Base-by-base conservation (phyloP, 2,329 filamentous ascomycete species). In the Verticillium alfalfae region DNA sequence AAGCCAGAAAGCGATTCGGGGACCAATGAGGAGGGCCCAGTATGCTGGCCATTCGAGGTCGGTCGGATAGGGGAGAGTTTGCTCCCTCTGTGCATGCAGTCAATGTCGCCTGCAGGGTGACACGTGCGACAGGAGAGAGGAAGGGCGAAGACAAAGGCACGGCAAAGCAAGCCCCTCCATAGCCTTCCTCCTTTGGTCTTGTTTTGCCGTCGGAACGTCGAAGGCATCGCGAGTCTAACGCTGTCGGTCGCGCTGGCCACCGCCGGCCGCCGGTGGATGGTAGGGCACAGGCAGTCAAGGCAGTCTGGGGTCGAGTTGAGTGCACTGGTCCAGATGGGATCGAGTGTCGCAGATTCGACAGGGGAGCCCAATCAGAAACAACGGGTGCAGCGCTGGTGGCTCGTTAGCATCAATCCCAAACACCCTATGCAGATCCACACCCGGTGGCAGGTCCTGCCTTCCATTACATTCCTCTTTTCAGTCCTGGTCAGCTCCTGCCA, bases 381-480 rank as follows among this genome's bases (percentile, higher is more conserved):
- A 54, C 64, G 64, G 61, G 60, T 64, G 64, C 59, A 61, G 45
- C 45, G 56, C 36, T 56, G 45, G 58, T 60, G 59, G 59, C 57
- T 54, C 52, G 56, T 55, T 54, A 60, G 68, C 68, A 70, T 74
- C 69, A 74, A 74, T 71, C 69, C 72, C 72, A 74, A 74, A 74
- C 72, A 72, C 59, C 63, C 70, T 71, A 72, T 67, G 69, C 57
- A 49, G 57, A 58, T 58, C 57, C 57, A 58, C 57, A 49, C 57
- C 38, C 57, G 38, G 38, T 34, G 45, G 57, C 39, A 38, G 18
- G 45, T 49, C 45, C 45, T 49, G 45, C 45, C 45, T 49, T 49
- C 45, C 45, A 49, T 49, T 49, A 18, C 45, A 49, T 49, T 10
- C 45, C 45, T 49, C 45, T 49, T 49, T 26, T 18, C 45, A 49